Evolutionary conservation across 2,329 filamentous ascomycete species (phyloP).

Genomic region (Pleoardoris graminearum): DNA sequence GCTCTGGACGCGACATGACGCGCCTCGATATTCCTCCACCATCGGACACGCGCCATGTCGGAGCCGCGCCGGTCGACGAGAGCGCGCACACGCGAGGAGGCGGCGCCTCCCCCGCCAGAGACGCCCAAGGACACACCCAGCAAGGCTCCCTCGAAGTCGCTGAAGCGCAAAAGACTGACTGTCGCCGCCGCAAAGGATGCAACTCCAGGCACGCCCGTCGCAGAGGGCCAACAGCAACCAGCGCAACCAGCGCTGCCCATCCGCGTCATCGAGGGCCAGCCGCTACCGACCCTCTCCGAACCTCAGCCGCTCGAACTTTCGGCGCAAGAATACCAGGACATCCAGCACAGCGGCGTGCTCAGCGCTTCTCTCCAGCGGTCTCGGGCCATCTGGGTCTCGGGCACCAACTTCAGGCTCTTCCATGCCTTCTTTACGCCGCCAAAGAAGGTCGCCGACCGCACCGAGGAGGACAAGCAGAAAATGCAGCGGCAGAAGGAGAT

Average conservation of each 20-base stretch:
- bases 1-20: slow-evolving; percentile 2
- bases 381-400: slow-evolving; percentile 55
- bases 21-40: not conserved
- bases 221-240: slow-evolving; percentile 18
- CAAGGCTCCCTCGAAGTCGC: slow-evolving; percentile 28
- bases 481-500: slow-evolving; percentile 66
- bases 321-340: slow-evolving; percentile 69
- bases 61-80: slow-evolving; percentile 44
- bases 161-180: slow-evolving; percentile 41
- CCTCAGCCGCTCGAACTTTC: slow-evolving; percentile 68
- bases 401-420: slow-evolving; percentile 45
- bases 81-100: slow-evolving; percentile 42
- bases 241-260: slow-evolving; percentile 56
- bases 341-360: slow-evolving; percentile 76
- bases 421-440: slow-evolving; percentile 41
- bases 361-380: slow-evolving; percentile 74
- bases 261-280: slow-evolving; percentile 65
- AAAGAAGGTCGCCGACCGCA: slow-evolving; percentile 60
- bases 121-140: slow-evolving; percentile 31
- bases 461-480: slow-evolving; percentile 59
- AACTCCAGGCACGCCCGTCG: slow-evolving; percentile 28
- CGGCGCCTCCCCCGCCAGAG: slow-evolving; percentile 27
- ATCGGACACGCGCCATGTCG: slow-evolving; percentile 26
- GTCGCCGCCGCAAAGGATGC: slow-evolving; percentile 26
- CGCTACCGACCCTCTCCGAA: slow-evolving; percentile 70